Evolutionary conservation across 805 yeast species (phyloP), one percentile per base, ranked within the genome.

Genomic region (Metschnikowia anglica): DNA sequence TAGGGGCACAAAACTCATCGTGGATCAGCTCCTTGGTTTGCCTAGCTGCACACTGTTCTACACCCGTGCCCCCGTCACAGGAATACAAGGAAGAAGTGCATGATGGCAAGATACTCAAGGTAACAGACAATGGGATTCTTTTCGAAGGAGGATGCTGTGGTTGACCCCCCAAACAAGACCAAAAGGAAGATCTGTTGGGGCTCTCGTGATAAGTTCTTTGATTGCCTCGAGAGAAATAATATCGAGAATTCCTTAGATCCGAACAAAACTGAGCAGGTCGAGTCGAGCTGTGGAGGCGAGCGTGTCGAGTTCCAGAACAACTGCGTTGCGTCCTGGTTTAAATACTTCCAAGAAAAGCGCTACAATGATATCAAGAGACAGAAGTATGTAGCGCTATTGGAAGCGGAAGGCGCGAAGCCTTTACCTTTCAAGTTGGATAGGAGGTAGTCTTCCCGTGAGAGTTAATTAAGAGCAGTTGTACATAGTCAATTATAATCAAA

Each of bases 291-390:
- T 64, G 74, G 79, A 0, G 43, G 48, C 2, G 73, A 81, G 57
- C 79, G 80, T 49, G 57, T 60, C n/a, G 73, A 71, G 29, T 88
- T 87, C 52, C 80, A 85, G 46, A 61, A 72, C n/a, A 80, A 81
- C 52, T 90, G 98, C 64, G 88, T 87, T 8, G 80, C 81, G 11
- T 80, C 89, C 41, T 90, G 98, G 98, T 88, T 61, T 79, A 48
- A 83, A 47, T 89, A 90, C 62, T 90, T 91, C 72, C 91, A 89
- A 60, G 91, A 88, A 63, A 90, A 89, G 63, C 78, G 97, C 54
- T 84, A 81, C 29, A 83, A 80, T 46, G 96, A 88, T 53, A 67
- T 79, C 48, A 79, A 80, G 54, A 81, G 84, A 62, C 85, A 79
- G 50, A 72, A 75, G 51, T 82, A 85, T 62, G 63, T 88, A 55